Conservation (phyloP, 1,284 basidiomycete species). For the Cutaneotrichosporon cavernicola region DNA sequence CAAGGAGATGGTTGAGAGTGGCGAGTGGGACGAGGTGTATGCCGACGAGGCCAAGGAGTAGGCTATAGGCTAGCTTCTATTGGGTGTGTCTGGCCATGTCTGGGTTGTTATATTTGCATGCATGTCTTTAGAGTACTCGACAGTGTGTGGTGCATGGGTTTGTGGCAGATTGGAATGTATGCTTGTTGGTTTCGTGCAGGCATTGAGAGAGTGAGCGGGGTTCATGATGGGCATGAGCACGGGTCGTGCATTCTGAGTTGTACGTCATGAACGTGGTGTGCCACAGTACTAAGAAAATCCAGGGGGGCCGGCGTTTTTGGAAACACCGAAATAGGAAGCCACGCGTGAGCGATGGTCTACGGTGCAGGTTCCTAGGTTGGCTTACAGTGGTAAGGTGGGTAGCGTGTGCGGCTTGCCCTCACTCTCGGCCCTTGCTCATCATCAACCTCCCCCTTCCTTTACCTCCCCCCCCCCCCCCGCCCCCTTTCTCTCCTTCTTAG, state of each 20-base stretch:
- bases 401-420: no score
- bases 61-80: neutral
- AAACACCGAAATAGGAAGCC: neutral
- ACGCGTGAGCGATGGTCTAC: no score
- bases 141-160: neutral
- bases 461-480: neutral
- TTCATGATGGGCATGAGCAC: no score
- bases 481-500: neutral
- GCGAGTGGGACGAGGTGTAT: constrained; percentile 52
- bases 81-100: neutral
- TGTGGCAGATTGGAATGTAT: neutral
- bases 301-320: constrained; percentile 6
- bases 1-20: constrained; percentile 61
- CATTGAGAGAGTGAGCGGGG: no score
- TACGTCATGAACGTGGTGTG: neutral
- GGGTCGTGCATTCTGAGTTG: no score
- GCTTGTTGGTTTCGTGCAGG: neutral
- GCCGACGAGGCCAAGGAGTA: constrained; percentile 15
- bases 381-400: no score
- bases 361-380: no score
- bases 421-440: no score
- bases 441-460: neutral
- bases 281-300: neutral
- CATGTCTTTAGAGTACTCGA: neutral
- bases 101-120: constrained; percentile 8